phyloP scores from a whole-genome alignment of 768 basidiomycete genomes.

The Russula ochroleuca region DNA sequence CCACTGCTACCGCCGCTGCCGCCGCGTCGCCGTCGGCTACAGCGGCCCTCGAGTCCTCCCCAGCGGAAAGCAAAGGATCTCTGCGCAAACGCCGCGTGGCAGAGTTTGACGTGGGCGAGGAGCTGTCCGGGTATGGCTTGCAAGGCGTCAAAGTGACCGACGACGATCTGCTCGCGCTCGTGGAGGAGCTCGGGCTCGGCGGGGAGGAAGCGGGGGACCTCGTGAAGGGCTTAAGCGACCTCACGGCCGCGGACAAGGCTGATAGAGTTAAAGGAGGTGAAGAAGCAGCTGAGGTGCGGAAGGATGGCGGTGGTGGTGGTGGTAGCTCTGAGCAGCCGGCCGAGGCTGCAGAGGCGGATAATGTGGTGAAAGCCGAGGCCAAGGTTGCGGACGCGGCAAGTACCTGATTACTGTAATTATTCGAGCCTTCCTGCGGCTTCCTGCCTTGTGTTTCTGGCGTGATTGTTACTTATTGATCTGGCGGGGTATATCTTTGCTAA shows the following conservation, averaged over 20 bases:
- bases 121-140: slow-evolving; percentile 64
- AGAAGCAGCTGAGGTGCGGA: neutral
- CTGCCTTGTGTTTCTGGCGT: neutral
- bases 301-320: neutral
- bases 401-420: slow-evolving; percentile 3
- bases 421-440: neutral
- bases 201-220: slow-evolving; percentile 75
- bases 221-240: slow-evolving; percentile 54
- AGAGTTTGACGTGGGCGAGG: slow-evolving; percentile 61
- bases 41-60: neutral
- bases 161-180: slow-evolving; percentile 64
- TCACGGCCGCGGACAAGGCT: slow-evolving; percentile 28
- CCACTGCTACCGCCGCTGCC: too few relatives aligned
- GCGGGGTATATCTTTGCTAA: neutral
- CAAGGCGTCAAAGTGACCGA: slow-evolving; percentile 75
- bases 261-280: slow-evolving; percentile 24
- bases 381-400: slow-evolving; percentile 7
- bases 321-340: slow-evolving; percentile 2
- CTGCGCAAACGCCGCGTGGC: slow-evolving; percentile 43
- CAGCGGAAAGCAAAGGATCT: slow-evolving; percentile 35
- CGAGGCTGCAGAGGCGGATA: slow-evolving; percentile 6
- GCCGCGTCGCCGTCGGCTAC: neutral
- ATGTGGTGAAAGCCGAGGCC: neutral
- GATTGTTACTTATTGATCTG: neutral
- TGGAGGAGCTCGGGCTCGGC: slow-evolving; percentile 70